Conservation (phyloP, 2,329 filamentous ascomycete species). For the Leptoxyphium fumago region DNA sequence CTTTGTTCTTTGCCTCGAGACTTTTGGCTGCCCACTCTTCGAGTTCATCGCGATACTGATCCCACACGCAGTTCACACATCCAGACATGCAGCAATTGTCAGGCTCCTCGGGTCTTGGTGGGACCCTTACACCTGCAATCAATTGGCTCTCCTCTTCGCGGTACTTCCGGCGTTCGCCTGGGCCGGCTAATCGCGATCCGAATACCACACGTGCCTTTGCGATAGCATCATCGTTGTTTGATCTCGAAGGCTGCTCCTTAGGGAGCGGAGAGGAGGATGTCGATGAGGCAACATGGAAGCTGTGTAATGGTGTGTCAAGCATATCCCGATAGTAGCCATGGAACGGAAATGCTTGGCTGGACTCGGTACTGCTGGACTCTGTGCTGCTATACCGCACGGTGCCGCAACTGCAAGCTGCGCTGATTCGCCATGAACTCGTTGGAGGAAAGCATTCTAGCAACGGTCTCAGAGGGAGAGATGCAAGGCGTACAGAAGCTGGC, state of each 20-base stretch:
- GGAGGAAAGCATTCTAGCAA: no score
- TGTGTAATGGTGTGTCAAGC: conserved; percentile 7
- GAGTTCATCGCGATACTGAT: conserved; percentile 77
- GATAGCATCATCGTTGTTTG: conserved; percentile 40
- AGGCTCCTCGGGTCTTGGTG: conserved; percentile 72
- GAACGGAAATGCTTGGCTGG: conserved; percentile 5
- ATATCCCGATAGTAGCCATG: conserved; percentile 13
- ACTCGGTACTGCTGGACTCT: neutral
- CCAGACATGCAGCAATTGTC: conserved; percentile 99
- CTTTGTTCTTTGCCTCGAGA: conserved; percentile 44
- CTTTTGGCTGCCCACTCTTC: conserved; percentile 67
- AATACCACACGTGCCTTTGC: conserved; percentile 58
- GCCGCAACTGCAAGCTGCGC: no score
- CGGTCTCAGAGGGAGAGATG: no score
- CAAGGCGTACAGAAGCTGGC: no score
- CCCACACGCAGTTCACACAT: conserved; percentile 96
- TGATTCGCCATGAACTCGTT: no score
- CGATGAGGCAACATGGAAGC: conserved; percentile 3
- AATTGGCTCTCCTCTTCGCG: conserved; percentile 44
- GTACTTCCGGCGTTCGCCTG: conserved; percentile 50
- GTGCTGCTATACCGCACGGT: no score
- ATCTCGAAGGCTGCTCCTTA: conserved; percentile 26
- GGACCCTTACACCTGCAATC: conserved; percentile 68
- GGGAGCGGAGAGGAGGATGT: conserved; percentile 19
- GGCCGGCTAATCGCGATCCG: conserved; percentile 61